These are phyloP conservation scores for Talaromyces sp. DNA, from an alignment of 2,329 filamentous ascomycete species.

Conservation along the genomic window DNA sequence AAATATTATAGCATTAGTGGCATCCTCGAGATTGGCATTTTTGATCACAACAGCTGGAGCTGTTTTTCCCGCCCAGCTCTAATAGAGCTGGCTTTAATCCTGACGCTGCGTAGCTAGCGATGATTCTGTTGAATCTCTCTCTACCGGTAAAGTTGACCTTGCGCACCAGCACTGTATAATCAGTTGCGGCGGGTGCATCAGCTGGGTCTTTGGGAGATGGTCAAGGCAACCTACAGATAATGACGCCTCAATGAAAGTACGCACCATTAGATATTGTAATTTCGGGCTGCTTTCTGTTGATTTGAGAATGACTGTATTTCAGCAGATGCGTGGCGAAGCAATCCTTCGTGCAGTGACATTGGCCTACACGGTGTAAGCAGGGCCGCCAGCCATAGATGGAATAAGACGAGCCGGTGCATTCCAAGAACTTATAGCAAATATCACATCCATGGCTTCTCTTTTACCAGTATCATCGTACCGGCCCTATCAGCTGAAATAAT, in stretches of 20 bases:
- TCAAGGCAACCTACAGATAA: no score
- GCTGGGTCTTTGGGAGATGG: slow-evolving; percentile 26
- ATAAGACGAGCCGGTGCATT: no score
- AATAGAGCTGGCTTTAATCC: slow-evolving; percentile 48
- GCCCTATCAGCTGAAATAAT: slow-evolving; percentile 29
- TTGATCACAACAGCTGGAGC: slow-evolving; percentile 44
- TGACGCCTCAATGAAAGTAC: slow-evolving; percentile 41
- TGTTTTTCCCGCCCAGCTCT: slow-evolving; percentile 53
- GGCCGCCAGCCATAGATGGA: no score
- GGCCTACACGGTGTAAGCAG: slow-evolving; percentile 19
- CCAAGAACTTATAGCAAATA: not conserved
- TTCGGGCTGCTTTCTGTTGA: slow-evolving; percentile 36
- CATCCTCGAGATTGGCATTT: slow-evolving; percentile 48
- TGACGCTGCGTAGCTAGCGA: slow-evolving; percentile 38
- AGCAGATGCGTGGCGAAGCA: slow-evolving; percentile 24
- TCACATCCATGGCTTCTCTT: not conserved
- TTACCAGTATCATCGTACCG: not conserved
- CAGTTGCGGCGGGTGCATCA: slow-evolving; percentile 36
- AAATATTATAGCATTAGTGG: slow-evolving; percentile 42
- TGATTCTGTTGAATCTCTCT: slow-evolving; percentile 43
- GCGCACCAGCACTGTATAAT: slow-evolving; percentile 40
- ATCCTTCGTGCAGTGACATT: slow-evolving; percentile 27
- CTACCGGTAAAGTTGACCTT: slow-evolving; percentile 50
- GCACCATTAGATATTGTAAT: slow-evolving; percentile 33
- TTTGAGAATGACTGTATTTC: slow-evolving; percentile 26